Evolutionary conservation across 2,329 filamentous ascomycete genomes (phyloP).

Genomic region (Penicillium sp.): DNA sequence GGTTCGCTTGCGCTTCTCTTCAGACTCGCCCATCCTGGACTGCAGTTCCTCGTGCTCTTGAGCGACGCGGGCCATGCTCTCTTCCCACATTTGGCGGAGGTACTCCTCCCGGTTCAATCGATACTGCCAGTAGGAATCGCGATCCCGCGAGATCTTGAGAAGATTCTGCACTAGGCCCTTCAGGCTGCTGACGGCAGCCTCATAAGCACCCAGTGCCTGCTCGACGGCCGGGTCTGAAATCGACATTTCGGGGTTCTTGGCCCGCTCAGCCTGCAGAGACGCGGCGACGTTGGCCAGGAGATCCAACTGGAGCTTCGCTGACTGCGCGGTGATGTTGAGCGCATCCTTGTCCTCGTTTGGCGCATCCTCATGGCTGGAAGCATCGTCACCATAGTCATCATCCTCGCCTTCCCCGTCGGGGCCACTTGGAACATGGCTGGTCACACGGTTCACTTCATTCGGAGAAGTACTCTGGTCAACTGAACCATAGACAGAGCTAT

Average conservation of each 20-base stretch:
- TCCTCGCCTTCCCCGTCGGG: conserved; percentile 69
- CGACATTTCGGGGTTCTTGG: conserved; percentile 70
- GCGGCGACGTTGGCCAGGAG: conserved; percentile 83
- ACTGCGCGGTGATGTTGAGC: conserved; percentile 96
- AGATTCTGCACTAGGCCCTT: conserved; percentile 84
- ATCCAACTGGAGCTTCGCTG: conserved; percentile 89
- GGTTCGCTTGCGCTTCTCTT: conserved; percentile 85
- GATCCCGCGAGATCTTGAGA: conserved; percentile 88
- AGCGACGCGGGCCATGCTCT: conserved; percentile 97
- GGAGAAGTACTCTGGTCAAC: conserved; percentile 63
- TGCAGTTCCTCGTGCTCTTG: conserved; percentile 92
- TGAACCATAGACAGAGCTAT: conserved; percentile 58
- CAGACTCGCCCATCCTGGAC: conserved; percentile 83
- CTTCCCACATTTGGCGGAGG: conserved; percentile 95
- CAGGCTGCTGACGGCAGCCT: conserved; percentile 85
- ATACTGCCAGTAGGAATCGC: conserved; percentile 97
- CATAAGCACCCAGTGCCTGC: conserved; percentile 83
- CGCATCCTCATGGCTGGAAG: conserved; percentile 76
- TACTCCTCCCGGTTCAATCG: conserved; percentile 88
- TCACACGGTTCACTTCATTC: conserved; percentile 56
- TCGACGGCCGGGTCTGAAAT: conserved; percentile 78
- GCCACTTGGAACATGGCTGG: conserved; percentile 57
- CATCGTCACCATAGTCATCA: conserved; percentile 81
- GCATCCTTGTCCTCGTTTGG: conserved; percentile 84
- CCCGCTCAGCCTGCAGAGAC: conserved; percentile 76